These are phyloP conservation scores for Pleurotus eryngii DNA, from an alignment of 768 basidiomycete genomes.

Conservation along the genomic window DNA sequence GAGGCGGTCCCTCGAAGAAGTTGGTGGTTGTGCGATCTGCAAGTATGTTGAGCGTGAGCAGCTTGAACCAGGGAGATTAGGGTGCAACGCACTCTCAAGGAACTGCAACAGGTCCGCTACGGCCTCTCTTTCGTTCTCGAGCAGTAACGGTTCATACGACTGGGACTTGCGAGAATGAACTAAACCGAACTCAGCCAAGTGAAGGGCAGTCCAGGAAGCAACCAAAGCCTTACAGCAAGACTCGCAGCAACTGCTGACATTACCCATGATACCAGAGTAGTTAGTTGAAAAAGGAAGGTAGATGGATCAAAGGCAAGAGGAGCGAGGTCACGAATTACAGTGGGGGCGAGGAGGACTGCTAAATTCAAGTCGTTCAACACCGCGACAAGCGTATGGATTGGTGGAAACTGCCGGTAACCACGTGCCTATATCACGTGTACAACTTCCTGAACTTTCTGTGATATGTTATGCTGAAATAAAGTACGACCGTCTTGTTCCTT, in stretches of 20 bases:
- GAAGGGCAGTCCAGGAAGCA: conserved; percentile 14
- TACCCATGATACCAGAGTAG: conserved; percentile 52
- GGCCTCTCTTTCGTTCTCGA: conserved; percentile 95
- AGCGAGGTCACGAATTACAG: not conserved
- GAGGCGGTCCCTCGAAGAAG: conserved; percentile 93
- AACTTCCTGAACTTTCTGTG: no score
- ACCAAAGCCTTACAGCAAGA: conserved; percentile 63
- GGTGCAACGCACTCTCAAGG: conserved; percentile 78
- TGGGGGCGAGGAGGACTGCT: not conserved
- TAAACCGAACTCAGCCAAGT: conserved; percentile 28
- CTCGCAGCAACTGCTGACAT: conserved; percentile 77
- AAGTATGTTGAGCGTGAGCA: not conserved
- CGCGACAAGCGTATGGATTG: not conserved
- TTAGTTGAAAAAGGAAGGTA: conserved; percentile 2
- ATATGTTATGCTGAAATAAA: no score
- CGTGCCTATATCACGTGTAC: not conserved
- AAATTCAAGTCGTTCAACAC: not conserved
- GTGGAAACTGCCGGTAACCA: conserved; percentile 5
- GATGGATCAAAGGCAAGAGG: conserved; percentile 3
- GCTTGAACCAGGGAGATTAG: not conserved
- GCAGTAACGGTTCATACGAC: conserved; percentile 79
- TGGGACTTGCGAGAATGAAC: conserved; percentile 83
- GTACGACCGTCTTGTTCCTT: no score
- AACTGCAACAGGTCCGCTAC: conserved; percentile 97
- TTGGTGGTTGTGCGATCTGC: conserved; percentile 98